These are phyloP conservation scores for Colletotrichum aenigma DNA, from an alignment of 2,329 filamentous ascomycete genomes.

Conservation along the genomic window DNA sequence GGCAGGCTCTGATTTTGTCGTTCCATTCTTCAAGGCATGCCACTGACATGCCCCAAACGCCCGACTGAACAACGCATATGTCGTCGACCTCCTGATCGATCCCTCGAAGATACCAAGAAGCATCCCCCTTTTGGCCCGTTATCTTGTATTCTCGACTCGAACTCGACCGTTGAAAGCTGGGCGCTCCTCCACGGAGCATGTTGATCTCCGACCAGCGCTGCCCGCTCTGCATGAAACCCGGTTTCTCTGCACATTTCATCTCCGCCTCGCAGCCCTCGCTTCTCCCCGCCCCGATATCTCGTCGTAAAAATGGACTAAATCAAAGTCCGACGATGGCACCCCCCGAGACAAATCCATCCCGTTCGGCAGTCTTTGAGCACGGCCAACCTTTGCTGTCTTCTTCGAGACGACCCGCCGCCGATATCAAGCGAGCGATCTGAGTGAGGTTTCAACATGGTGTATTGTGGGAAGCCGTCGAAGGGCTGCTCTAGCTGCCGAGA, in stretches of 20 bases:
- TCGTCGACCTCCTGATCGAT: neutral
- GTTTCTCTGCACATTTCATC: neutral
- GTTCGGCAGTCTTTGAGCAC: neutral
- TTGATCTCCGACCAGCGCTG: neutral
- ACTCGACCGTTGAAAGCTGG: neutral
- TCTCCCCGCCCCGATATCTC: neutral
- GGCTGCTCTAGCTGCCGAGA: constrained; percentile 60
- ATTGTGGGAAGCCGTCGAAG: constrained; percentile 62
- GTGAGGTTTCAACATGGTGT: constrained; percentile 49
- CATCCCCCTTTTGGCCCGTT: neutral
- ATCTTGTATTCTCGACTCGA: neutral
- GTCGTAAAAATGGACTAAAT: neutral
- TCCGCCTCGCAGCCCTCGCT: neutral
- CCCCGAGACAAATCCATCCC: neutral
- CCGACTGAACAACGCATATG: neutral
- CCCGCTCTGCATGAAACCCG: neutral
- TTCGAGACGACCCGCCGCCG: neutral
- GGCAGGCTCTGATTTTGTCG: neutral
- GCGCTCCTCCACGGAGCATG: neutral
- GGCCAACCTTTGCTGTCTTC: neutral
- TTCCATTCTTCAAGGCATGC: neutral
- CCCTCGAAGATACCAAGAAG: neutral
- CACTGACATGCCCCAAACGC: neutral
- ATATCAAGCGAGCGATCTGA: neutral
- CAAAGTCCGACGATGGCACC: neutral